phyloP scores from a whole-genome alignment of 176 grass and related monocot species.

The Echinochloa phyllopogon region DNA sequence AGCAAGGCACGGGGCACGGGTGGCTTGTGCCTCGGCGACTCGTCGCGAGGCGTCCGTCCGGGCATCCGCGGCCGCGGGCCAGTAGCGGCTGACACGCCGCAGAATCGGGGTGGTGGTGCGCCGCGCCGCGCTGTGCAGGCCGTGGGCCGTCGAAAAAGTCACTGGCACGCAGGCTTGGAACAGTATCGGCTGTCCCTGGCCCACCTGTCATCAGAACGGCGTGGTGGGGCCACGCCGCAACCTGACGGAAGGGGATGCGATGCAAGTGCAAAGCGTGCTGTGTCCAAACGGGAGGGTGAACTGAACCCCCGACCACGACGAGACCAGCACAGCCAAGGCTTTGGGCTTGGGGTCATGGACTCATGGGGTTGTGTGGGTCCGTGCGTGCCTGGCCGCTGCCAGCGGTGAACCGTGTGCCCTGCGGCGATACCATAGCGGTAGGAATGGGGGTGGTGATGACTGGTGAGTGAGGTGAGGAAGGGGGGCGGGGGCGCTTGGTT shows the following conservation, averaged over 20 bases:
- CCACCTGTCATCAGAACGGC: constrained; percentile 3
- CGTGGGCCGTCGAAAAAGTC: constrained; percentile 28
- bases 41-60: background rate
- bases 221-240: background rate
- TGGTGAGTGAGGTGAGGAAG: background rate
- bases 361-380: too few species aligned
- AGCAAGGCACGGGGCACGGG: background rate
- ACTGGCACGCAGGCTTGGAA: constrained; percentile 35
- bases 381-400: constrained; percentile 24
- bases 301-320: background rate
- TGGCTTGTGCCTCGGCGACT: background rate
- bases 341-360: too few species aligned
- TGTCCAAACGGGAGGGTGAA: background rate
- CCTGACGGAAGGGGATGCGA: background rate
- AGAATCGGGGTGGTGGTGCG: background rate
- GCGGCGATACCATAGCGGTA: background rate
- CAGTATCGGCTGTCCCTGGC: background rate
- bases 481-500: background rate
- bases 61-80: background rate
- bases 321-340: too few species aligned
- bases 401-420: background rate
- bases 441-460: background rate
- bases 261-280: too few species aligned
- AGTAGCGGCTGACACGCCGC: constrained; percentile 38
- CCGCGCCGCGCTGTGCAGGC: constrained; percentile 38